These are phyloP conservation scores for Talaromyces ruber DNA, from an alignment of 495 filamentous ascomycete species.

Conservation along the genomic window DNA sequence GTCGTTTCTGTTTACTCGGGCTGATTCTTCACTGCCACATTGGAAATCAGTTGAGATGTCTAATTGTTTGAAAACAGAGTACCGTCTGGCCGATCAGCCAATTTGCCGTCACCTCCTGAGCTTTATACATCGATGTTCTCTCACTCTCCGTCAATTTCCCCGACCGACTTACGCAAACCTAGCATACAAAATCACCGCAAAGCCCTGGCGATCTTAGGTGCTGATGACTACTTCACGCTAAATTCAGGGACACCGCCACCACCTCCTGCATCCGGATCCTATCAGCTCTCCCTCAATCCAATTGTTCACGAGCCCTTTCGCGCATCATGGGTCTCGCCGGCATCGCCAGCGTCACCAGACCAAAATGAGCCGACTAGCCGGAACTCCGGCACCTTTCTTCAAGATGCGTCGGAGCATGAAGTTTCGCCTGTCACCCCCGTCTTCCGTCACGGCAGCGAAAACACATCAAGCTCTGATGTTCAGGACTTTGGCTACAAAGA, in stretches of 20 bases:
- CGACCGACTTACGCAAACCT: conserved; percentile 35
- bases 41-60: neutral
- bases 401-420: conserved; percentile 35
- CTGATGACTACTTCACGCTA: conserved; percentile 16
- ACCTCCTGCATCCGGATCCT: conserved; percentile 18
- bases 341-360: conserved; percentile 9
- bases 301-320: conserved; percentile 26
- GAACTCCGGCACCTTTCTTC: conserved; percentile 30
- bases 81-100: conserved; percentile 6
- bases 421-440: conserved; percentile 53
- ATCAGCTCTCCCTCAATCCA: conserved; percentile 19
- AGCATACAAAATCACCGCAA: conserved; percentile 32
- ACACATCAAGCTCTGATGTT: conserved; percentile 57
- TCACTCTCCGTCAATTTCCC: conserved; percentile 34
- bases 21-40: neutral
- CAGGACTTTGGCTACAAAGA: conserved; percentile 59
- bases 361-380: conserved; percentile 19
- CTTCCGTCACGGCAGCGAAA: conserved; percentile 56
- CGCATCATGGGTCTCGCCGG: conserved; percentile 24
- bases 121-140: conserved; percentile 34
- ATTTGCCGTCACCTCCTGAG: conserved; percentile 9
- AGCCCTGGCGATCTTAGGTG: conserved; percentile 25
- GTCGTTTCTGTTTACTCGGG: neutral
- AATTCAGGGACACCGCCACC: conserved; percentile 12
- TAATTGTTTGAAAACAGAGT: conserved; percentile 17